A percentile compares a stretch with the other conserved stretches of the same genome.
Evolutionary conservation across 148 eudicot genomes (phyloP).

Genomic region (Persicaria maculosa): DNA sequence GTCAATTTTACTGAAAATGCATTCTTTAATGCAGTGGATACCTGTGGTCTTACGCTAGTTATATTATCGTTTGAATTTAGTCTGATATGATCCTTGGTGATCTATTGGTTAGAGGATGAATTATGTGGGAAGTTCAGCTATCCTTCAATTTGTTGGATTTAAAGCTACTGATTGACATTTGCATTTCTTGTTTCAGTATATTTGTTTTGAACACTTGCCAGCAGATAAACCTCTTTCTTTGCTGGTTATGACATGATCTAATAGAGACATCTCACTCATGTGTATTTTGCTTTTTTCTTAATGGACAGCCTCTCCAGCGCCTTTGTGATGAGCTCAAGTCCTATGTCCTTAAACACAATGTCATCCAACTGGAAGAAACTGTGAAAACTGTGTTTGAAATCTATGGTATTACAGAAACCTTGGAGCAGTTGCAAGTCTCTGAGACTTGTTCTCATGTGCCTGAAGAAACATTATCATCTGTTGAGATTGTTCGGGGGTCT

Average conservation of each 20-base stretch:
- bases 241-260: neutral
- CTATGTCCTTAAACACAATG: constrained; percentile 53
- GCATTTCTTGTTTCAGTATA: neutral
- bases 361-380: constrained; percentile 47
- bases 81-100: neutral
- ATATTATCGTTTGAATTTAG: neutral
- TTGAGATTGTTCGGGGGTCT: constrained; percentile 50
- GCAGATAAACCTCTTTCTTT: neutral
- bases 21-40: neutral
- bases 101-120: neutral
- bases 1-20: neutral
- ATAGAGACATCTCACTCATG: neutral
- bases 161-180: neutral
- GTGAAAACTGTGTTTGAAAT: constrained; percentile 49
- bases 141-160: neutral
- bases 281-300: neutral
- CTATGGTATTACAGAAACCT: constrained; percentile 49
- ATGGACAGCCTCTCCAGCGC: constrained; percentile 43
- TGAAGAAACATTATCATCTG: constrained; percentile 44
- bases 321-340: constrained; percentile 68
- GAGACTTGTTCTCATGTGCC: constrained; percentile 45
- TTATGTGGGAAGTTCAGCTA: neutral
- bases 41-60: neutral
- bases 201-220: neutral
- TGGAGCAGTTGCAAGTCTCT: constrained; percentile 63